These are phyloP conservation scores for Royoungia palumana DNA, from an alignment of 768 basidiomycete genomes.

Conservation along the genomic window DNA sequence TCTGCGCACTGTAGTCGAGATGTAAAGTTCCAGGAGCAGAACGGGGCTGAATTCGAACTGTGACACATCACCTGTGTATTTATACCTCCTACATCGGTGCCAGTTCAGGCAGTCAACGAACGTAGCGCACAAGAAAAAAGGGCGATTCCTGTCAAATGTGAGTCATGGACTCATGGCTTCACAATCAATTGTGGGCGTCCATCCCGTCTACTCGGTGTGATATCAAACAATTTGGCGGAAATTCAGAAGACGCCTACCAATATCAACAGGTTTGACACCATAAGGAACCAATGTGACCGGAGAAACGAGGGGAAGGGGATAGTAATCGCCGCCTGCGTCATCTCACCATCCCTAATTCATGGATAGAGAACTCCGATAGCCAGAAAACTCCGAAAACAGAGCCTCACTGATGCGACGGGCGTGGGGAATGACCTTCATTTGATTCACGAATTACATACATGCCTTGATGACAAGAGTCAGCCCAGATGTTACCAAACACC, in stretches of 20 bases:
- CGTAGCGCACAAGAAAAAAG: not conserved
- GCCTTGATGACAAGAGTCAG: no score
- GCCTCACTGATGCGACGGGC: not conserved
- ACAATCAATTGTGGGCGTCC: conserved; percentile 12
- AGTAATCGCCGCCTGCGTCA: not conserved
- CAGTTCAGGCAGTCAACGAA: conserved; percentile 4
- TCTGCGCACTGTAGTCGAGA: not conserved
- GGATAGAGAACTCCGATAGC: no score
- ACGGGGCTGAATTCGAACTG: not conserved
- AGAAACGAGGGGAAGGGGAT: not conserved
- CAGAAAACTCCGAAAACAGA: conserved; percentile 2
- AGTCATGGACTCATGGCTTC: not conserved
- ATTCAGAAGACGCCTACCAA: conserved; percentile 12
- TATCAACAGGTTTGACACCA: not conserved
- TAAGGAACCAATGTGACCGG: not conserved
- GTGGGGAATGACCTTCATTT: not conserved
- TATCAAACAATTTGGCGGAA: conserved; percentile 1
- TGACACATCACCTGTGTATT: conserved; percentile 6
- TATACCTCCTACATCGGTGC: conserved; percentile 16
- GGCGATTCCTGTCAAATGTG: not conserved
- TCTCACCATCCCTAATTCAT: not conserved
- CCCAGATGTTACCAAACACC: no score
- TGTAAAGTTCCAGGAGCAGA: not conserved
- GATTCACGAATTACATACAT: not conserved
- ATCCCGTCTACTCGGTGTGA: not conserved